A percentile compares a stretch with the other conserved stretches of the same genome.
phyloP scores from a whole-genome alignment of 805 yeast species.

The Komagataella pastoris region DNA sequence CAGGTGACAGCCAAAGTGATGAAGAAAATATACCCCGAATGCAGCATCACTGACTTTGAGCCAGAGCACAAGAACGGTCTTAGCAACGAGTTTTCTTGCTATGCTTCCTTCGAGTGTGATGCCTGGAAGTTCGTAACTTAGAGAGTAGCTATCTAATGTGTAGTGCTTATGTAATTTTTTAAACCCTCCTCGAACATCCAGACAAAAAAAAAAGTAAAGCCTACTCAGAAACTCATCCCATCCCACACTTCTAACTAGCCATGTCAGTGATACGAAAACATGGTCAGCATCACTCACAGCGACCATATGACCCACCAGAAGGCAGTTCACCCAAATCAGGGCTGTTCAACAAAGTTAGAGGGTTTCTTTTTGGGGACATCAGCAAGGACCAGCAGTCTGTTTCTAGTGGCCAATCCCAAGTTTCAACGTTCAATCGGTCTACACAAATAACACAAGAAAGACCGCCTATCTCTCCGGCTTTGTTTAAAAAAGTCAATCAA shows the following conservation, averaged over 20 bases:
- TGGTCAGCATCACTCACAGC: not conserved
- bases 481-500: not conserved
- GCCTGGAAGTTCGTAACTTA: constrained; percentile 40
- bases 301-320: not conserved
- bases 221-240: not conserved
- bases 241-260: not conserved
- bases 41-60: constrained; percentile 46
- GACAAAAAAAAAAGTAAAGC: not conserved
- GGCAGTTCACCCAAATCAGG: not conserved
- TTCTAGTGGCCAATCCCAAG: not conserved
- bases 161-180: not conserved
- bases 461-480: not conserved
- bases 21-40: constrained; percentile 46
- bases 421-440: not conserved
- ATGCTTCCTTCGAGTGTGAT: constrained; percentile 60
- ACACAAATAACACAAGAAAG: not conserved
- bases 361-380: not conserved
- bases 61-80: constrained; percentile 82
- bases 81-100: constrained; percentile 80
- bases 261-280: not conserved
- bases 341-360: not conserved
- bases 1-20: constrained; percentile 73
- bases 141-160: too few species aligned
- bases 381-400: not conserved
- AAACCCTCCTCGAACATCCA: not conserved